These are phyloP conservation scores for Scedosporium boydii DNA, from an alignment of 2,329 filamentous ascomycete genomes.

Conservation along the genomic window DNA sequence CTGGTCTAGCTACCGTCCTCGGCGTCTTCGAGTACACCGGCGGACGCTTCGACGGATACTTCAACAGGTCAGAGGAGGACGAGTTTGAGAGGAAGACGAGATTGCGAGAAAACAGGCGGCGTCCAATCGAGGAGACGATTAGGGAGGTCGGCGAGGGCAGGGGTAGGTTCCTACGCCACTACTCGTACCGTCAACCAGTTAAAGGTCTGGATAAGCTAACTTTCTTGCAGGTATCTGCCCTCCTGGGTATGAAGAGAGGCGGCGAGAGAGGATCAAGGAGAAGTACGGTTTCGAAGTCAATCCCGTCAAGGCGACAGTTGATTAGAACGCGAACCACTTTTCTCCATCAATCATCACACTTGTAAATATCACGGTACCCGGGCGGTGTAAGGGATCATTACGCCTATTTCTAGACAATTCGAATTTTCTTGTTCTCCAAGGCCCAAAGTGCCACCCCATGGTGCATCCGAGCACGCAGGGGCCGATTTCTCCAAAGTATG, in stretches of 20 bases:
- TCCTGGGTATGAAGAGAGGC: conserved; percentile 76
- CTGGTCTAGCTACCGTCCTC: conserved; percentile 44
- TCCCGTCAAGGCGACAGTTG: conserved; percentile 44
- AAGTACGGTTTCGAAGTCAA: conserved; percentile 82
- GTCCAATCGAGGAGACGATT: conserved; percentile 70
- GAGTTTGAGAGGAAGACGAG: conserved; percentile 71
- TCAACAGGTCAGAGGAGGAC: conserved; percentile 44
- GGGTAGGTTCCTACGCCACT: conserved; percentile 44
- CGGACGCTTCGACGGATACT: conserved; percentile 40
- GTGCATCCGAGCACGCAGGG: background rate
- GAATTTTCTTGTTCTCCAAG: conserved; percentile 21
- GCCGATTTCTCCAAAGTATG: background rate
- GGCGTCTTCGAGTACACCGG: conserved; percentile 61
- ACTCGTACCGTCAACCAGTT: background rate
- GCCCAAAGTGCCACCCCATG: background rate
- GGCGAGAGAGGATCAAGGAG: conserved; percentile 71
- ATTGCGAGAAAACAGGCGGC: conserved; percentile 62
- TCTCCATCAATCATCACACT: background rate
- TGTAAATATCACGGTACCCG: conserved; percentile 9
- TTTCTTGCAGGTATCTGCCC: conserved; percentile 58
- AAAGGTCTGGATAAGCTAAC: conserved; percentile 6
- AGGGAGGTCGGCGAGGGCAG: conserved; percentile 76
- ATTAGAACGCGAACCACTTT: conserved; percentile 14
- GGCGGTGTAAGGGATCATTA: conserved; percentile 8
- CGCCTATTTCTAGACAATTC: conserved; percentile 24